Percentiles rank a stretch among this genome's conserved stretches.
Evolutionary conservation across 2,329 filamentous ascomycete species (phyloP).

Genomic region (Sclerotinia nivalis): DNA sequence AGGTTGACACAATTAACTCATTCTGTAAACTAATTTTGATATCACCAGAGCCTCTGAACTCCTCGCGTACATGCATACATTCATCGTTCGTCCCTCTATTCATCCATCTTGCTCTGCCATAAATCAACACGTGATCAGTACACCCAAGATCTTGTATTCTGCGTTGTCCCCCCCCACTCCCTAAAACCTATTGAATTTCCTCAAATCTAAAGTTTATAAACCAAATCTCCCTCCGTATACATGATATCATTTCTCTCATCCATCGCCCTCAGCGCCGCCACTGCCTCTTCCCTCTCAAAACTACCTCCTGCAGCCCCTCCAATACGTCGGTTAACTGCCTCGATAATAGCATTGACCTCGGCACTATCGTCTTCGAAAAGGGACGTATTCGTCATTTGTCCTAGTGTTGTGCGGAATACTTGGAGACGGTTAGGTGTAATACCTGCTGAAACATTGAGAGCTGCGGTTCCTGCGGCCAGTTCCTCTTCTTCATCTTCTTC

Average conservation of each 20-base stretch:
- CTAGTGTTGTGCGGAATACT: conserved; percentile 77
- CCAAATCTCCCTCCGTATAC: conserved; percentile 66
- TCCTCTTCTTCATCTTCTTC: conserved; percentile 31
- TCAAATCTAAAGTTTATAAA: conserved; percentile 65
- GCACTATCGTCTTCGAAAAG: conserved; percentile 89
- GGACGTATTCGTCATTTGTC: conserved; percentile 75
- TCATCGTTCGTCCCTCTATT: background rate
- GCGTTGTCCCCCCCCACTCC: background rate
- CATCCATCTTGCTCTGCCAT: background rate
- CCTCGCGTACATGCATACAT: conserved; percentile 4
- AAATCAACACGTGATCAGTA: background rate
- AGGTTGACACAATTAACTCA: background rate
- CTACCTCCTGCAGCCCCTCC: conserved; percentile 52
- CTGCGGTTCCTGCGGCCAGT: conserved; percentile 33
- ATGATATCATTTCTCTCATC: conserved; percentile 87
- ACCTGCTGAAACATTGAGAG: conserved; percentile 32
- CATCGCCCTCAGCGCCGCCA: conserved; percentile 76
- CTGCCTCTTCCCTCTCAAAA: conserved; percentile 72
- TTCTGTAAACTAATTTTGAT: conserved; percentile 8
- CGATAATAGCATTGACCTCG: conserved; percentile 70
- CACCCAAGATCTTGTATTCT: background rate
- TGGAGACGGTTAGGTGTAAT: conserved; percentile 60
- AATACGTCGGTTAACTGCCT: conserved; percentile 75
- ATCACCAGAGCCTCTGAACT: conserved; percentile 21
- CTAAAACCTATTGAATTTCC: background rate